Conservation (phyloP, 1,284 basidiomycete species). For the Malassezia psittaci region DNA sequence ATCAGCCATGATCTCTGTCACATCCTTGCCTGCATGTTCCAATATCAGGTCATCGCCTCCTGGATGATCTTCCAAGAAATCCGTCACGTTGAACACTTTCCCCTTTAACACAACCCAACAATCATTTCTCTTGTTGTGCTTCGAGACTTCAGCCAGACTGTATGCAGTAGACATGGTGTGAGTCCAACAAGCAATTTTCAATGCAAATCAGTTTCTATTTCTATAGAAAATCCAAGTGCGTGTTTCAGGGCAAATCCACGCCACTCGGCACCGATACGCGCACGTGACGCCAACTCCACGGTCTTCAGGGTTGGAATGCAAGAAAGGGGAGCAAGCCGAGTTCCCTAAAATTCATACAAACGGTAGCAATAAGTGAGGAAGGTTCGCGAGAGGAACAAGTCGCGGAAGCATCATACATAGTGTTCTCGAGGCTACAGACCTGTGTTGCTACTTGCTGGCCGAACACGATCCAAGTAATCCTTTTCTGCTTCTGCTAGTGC, state of each 20-base stretch:
- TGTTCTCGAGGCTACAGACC: not conserved
- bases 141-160: constrained; percentile 23
- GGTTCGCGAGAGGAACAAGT: too few relatives aligned
- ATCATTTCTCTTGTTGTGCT: constrained; percentile 56
- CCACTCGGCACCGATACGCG: too few relatives aligned
- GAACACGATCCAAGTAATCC: constrained; percentile 3
- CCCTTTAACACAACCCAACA: constrained; percentile 53
- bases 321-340: too few relatives aligned
- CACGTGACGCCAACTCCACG: too few relatives aligned
- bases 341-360: too few relatives aligned
- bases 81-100: constrained; percentile 52
- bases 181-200: not conserved
- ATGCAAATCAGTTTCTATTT: too few relatives aligned
- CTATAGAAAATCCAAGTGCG: too few relatives aligned
- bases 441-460: not conserved
- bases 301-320: too few relatives aligned
- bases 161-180: constrained; percentile 2
- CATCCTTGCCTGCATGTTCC: constrained; percentile 70
- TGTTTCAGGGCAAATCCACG: too few relatives aligned
- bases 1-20: constrained; percentile 72
- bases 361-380: not conserved
- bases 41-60: constrained; percentile 53
- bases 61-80: constrained; percentile 51
- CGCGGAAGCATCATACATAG: too few relatives aligned
- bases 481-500: constrained; percentile 4